Evolutionary conservation across 495 filamentous ascomycete genomes (phyloP).

Genomic region (Viridothelium virens): DNA sequence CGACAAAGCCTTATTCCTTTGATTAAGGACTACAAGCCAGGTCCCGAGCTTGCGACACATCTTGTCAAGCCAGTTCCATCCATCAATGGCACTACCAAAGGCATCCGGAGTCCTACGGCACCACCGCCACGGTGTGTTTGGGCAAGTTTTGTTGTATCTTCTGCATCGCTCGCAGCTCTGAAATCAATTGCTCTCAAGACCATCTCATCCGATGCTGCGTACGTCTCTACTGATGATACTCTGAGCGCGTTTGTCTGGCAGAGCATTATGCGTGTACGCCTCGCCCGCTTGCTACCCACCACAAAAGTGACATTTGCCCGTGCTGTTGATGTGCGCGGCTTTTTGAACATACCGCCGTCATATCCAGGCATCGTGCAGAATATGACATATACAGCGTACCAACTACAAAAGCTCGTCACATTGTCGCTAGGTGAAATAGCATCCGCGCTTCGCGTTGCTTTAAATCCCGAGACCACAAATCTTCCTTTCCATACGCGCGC

Average conservation of each 20-base stretch:
- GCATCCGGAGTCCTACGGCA: background rate
- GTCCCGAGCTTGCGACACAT: background rate
- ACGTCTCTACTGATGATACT: conserved; percentile 45
- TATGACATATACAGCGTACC: conserved; percentile 35
- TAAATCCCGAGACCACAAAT: conserved; percentile 36
- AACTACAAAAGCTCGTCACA: conserved; percentile 30
- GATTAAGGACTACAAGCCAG: conserved; percentile 29
- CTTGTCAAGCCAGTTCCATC: background rate
- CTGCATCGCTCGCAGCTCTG: conserved; percentile 34
- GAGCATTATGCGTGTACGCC: conserved; percentile 40
- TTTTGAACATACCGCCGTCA: conserved; percentile 36
- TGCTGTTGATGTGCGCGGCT: conserved; percentile 45
- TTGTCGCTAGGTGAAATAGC: conserved; percentile 38
- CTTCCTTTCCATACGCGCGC: conserved; percentile 36
- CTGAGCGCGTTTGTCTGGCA: conserved; percentile 49
- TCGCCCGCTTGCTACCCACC: conserved; percentile 33
- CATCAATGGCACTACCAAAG: background rate
- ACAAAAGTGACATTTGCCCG: conserved; percentile 39
- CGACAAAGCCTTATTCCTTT: conserved; percentile 38
- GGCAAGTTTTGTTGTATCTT: conserved; percentile 39
- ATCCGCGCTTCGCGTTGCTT: conserved; percentile 38
- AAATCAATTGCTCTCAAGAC: conserved; percentile 38
- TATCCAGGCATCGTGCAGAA: conserved; percentile 45
- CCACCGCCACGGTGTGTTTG: conserved; percentile 32
- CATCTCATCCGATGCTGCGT: conserved; percentile 17